A percentile compares a stretch with the other conserved stretches of the same genome.
These are phyloP conservation scores for Colletotrichum eleusines DNA, from an alignment of 2,329 filamentous ascomycete species.

Conservation along the genomic window DNA sequence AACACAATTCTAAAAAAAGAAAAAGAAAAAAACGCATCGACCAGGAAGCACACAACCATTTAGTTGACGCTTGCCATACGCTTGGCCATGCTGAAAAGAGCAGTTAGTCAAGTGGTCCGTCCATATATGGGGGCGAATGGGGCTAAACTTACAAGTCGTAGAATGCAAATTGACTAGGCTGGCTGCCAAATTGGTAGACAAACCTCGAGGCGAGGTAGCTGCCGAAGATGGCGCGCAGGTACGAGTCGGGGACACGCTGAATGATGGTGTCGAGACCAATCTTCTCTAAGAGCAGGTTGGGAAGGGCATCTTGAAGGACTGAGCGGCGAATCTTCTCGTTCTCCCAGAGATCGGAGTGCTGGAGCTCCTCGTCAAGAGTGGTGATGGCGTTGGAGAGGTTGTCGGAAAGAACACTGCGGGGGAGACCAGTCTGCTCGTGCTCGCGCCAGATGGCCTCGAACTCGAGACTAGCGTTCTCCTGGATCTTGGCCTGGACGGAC, in stretches of 20 bases:
- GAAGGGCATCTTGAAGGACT: constrained; percentile 87
- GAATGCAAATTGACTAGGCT: constrained; percentile 96
- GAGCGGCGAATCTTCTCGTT: constrained; percentile 81
- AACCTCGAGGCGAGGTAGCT: constrained; percentile 95
- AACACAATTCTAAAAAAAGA: constrained; percentile 2
- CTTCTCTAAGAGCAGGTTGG: constrained; percentile 85
- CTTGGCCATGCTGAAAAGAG: constrained; percentile 70
- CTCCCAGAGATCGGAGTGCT: constrained; percentile 92
- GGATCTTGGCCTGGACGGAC: constrained; percentile 90
- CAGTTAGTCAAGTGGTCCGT: background rate
- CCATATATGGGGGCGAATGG: background rate
- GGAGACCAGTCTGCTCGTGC: constrained; percentile 81
- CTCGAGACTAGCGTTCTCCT: constrained; percentile 90
- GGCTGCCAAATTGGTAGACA: constrained; percentile 94
- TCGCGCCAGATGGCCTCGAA: constrained; percentile 99
- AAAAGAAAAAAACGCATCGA: background rate
- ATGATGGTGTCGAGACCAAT: constrained; percentile 92
- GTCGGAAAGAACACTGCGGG: constrained; percentile 90
- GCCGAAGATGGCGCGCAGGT: constrained; percentile 94
- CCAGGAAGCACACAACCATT: background rate
- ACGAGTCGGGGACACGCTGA: constrained; percentile 87
- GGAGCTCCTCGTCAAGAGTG: constrained; percentile 95
- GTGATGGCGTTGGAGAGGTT: constrained; percentile 93
- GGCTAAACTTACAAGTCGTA: constrained; percentile 87
- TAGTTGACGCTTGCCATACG: constrained; percentile 64